These are phyloP conservation scores for Acacia concinna DNA, from an alignment of 331 rosid genomes.

Conservation along the genomic window DNA sequence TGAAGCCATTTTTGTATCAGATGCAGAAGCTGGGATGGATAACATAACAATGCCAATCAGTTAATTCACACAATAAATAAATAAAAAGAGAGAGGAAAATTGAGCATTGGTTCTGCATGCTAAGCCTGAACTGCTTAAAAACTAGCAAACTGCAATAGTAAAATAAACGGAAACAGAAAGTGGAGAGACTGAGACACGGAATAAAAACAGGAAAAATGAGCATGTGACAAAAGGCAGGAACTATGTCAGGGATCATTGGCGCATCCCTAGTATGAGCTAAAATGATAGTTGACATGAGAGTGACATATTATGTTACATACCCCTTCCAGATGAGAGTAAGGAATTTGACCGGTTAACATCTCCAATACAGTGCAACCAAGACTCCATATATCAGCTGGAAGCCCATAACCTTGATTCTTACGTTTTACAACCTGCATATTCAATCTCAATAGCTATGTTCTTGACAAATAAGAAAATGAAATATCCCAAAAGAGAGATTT, in stretches of 20 bases:
- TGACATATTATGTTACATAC: constrained; percentile 45
- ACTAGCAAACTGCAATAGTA: not conserved
- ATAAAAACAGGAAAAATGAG: not conserved
- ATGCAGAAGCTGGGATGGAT: not conserved
- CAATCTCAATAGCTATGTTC: constrained; percentile 21
- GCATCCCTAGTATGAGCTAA: constrained; percentile 18
- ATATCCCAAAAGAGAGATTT: constrained; percentile 14
- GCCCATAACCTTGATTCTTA: constrained; percentile 70
- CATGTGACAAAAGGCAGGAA: constrained; percentile 14
- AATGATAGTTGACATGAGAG: not conserved
- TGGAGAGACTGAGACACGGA: not conserved
- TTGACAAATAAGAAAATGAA: constrained; percentile 11
- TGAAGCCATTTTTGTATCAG: not conserved
- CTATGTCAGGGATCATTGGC: not conserved
- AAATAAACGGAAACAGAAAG: not conserved
- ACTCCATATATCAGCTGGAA: constrained; percentile 97
- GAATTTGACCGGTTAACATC: constrained; percentile 73
- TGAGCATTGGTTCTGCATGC: not conserved
- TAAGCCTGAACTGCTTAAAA: not conserved
- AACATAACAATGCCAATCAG: not conserved
- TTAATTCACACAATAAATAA: not conserved
- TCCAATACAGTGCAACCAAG: constrained; percentile 97
- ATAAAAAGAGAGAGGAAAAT: not conserved
- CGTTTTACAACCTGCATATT: constrained; percentile 77
- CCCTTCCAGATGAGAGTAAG: constrained; percentile 61